These are phyloP conservation scores for Prunella vulgaris DNA, from an alignment of 257 asterid genomes.

Conservation along the genomic window DNA sequence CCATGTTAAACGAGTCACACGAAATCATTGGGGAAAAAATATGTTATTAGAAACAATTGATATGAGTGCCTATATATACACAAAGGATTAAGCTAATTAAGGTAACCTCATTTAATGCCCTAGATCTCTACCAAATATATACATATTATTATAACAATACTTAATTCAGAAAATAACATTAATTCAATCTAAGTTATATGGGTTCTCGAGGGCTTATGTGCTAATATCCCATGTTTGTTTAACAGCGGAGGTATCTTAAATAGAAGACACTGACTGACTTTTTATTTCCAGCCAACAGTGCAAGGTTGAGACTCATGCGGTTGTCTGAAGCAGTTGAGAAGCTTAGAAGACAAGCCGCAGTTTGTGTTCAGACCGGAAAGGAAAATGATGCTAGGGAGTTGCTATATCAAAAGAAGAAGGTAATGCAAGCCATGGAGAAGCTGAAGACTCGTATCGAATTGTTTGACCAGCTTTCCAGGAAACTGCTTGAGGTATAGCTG, in stretches of 20 bases:
- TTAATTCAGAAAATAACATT: background rate
- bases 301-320: slow-evolving; percentile 75
- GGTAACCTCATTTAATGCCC: too few relatives aligned
- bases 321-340: slow-evolving; percentile 89
- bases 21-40: too few relatives aligned
- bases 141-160: too few relatives aligned
- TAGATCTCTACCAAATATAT: too few relatives aligned
- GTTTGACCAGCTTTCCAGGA: slow-evolving; percentile 67
- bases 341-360: slow-evolving; percentile 73
- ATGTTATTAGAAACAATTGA: too few relatives aligned
- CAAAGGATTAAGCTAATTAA: too few relatives aligned
- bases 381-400: slow-evolving; percentile 80
- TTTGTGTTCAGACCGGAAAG: slow-evolving; percentile 62
- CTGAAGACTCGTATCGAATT: slow-evolving; percentile 72
- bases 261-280: slow-evolving; percentile 12
- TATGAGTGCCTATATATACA: too few relatives aligned
- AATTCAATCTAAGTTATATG: slow-evolving; percentile 1
- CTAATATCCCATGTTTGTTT: background rate
- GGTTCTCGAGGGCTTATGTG: background rate
- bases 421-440: slow-evolving; percentile 86
- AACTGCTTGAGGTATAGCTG: slow-evolving; percentile 65
- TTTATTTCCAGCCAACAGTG: slow-evolving; percentile 60
- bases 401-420: slow-evolving; percentile 78
- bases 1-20: too few relatives aligned
- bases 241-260: background rate